These are phyloP conservation scores for Solanum clarkiae DNA, from an alignment of 257 asterid species.

Conservation along the genomic window DNA sequence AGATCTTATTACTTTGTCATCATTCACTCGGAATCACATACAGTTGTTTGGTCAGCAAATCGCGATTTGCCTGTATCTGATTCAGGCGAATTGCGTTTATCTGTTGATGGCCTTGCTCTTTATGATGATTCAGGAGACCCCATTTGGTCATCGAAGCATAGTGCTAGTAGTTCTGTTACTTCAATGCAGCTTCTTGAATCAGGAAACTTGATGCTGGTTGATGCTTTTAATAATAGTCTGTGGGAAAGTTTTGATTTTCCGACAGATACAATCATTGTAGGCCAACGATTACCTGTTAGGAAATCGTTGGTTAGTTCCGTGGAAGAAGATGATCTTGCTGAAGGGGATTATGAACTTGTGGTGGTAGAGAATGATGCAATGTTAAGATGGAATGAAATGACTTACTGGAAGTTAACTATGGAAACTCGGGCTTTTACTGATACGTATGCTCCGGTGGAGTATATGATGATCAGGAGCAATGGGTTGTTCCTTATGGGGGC, in stretches of 20 bases:
- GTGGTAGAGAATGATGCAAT: slow-evolving; percentile 32
- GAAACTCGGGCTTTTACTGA: slow-evolving; percentile 18
- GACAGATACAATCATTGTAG: slow-evolving; percentile 49
- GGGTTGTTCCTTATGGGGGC: neutral
- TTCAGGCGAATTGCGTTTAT: slow-evolving; percentile 26
- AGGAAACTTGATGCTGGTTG: slow-evolving; percentile 63
- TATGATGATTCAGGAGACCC: slow-evolving; percentile 16
- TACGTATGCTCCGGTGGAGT: slow-evolving; percentile 18
- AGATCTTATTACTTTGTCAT: slow-evolving; percentile 39
- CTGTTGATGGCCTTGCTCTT: slow-evolving; percentile 26
- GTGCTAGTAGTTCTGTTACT: slow-evolving; percentile 4
- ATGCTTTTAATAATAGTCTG: slow-evolving; percentile 20
- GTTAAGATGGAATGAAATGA: slow-evolving; percentile 30
- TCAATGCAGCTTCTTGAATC: slow-evolving; percentile 30
- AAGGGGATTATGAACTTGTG: slow-evolving; percentile 30
- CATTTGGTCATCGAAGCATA: slow-evolving; percentile 46
- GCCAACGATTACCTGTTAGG: slow-evolving; percentile 28
- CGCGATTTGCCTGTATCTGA: slow-evolving; percentile 37
- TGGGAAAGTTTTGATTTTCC: slow-evolving; percentile 71
- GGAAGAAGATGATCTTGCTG: slow-evolving; percentile 26
- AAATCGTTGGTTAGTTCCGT: slow-evolving; percentile 18
- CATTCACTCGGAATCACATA: slow-evolving; percentile 40
- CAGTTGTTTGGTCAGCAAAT: slow-evolving; percentile 63
- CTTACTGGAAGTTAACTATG: slow-evolving; percentile 63
- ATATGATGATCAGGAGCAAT: slow-evolving; percentile 6